phyloP scores from a whole-genome alignment of 1,284 basidiomycete genomes.

The Lentinula novae-zelandiae region DNA sequence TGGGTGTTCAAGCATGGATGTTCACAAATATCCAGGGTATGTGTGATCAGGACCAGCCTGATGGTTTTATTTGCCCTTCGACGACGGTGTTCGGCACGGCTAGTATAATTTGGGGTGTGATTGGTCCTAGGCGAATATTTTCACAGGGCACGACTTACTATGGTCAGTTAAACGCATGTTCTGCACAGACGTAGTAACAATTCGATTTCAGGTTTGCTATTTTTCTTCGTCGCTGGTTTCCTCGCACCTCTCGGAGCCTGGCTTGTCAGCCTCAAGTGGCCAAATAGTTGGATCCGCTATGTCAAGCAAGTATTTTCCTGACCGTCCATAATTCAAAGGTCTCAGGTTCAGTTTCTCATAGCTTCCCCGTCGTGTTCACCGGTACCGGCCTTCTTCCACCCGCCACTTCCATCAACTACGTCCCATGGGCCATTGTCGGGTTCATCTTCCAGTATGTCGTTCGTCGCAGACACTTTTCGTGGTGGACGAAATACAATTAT shows the following conservation, averaged over 20 bases:
- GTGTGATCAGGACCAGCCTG: constrained; percentile 17
- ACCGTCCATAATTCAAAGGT: neutral
- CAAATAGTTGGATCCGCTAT: constrained; percentile 37
- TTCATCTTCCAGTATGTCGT: constrained; percentile 56
- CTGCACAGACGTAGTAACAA: neutral
- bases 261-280: constrained; percentile 30
- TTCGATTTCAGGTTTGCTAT: constrained; percentile 21
- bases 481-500: constrained; percentile 59
- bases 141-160: constrained; percentile 38
- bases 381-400: constrained; percentile 14
- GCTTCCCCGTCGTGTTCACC: constrained; percentile 14
- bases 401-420: constrained; percentile 57
- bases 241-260: constrained; percentile 37
- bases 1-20: constrained; percentile 45
- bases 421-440: constrained; percentile 52
- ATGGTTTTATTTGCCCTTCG: constrained; percentile 23
- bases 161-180: constrained; percentile 17
- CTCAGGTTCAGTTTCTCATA: neutral
- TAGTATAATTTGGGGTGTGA: constrained; percentile 32
- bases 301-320: constrained; percentile 31
- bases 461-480: constrained; percentile 43
- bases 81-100: constrained; percentile 23
- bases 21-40: constrained; percentile 30
- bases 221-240: constrained; percentile 45
- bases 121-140: constrained; percentile 38